phyloP scores from a whole-genome alignment of 352 stramenopile species.

The Aphanomyces astaci region DNA sequence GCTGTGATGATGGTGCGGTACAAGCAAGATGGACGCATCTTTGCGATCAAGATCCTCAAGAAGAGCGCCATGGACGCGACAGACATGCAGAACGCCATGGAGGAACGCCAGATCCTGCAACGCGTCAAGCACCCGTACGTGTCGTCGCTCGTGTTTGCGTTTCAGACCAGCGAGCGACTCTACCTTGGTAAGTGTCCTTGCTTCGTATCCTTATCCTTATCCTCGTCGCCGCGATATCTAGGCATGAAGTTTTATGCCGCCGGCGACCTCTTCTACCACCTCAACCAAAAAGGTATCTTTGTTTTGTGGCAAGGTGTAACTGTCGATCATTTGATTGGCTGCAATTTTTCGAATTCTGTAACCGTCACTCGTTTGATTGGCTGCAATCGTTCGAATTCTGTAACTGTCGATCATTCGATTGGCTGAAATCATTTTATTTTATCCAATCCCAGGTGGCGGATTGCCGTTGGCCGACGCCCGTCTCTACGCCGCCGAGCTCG shows the following conservation, averaged over 20 bases:
- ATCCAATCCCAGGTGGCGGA: slow-evolving; percentile 17
- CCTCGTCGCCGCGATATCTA: slow-evolving; percentile 8
- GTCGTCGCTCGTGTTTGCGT: slow-evolving; percentile 79
- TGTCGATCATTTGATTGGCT: not conserved
- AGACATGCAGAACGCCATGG: slow-evolving; percentile 81
- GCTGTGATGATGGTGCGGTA: slow-evolving; percentile 86
- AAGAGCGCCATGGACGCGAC: slow-evolving; percentile 82
- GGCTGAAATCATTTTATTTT: not conserved
- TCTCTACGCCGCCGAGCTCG: slow-evolving; percentile 77
- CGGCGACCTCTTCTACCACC: slow-evolving; percentile 81
- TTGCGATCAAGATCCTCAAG: slow-evolving; percentile 87
- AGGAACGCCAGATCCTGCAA: slow-evolving; percentile 84
- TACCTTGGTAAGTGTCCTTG: slow-evolving; percentile 41
- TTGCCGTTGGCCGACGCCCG: slow-evolving; percentile 53
- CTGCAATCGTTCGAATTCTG: not conserved
- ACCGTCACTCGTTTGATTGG: no score
- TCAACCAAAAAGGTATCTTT: slow-evolving; percentile 64
- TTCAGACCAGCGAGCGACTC: slow-evolving; percentile 82
- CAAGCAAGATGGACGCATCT: slow-evolving; percentile 82
- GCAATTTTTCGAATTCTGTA: not conserved
- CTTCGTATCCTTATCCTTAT: not conserved
- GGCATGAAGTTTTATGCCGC: slow-evolving; percentile 86
- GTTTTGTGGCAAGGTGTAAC: no score
- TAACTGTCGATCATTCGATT: not conserved
- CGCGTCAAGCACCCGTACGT: slow-evolving; percentile 85